phyloP scores from a whole-genome alignment of 441 rosid species.

The Geranium incanum region DNA sequence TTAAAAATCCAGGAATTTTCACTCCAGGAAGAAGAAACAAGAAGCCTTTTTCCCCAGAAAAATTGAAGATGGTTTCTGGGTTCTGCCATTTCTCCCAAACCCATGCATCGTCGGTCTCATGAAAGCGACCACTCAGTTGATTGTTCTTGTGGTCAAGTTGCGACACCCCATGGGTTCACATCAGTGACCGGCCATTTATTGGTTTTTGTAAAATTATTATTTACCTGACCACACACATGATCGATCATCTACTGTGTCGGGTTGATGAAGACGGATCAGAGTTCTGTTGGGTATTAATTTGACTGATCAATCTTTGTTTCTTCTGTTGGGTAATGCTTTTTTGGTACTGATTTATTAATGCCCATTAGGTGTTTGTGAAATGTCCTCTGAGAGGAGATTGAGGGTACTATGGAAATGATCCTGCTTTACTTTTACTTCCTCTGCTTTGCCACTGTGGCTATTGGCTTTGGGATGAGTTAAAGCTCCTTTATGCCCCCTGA shows the following conservation, averaged over 20 bases:
- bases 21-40: conserved; percentile 2
- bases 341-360: conserved; percentile 4
- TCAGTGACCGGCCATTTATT: conserved; percentile 5
- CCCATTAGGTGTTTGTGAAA: conserved; percentile 8
- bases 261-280: not conserved
- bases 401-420: not conserved
- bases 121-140: conserved; percentile 22
- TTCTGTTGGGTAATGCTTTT: conserved; percentile 1
- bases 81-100: not conserved
- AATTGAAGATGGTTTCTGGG: conserved; percentile 9
- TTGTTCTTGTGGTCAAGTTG: conserved; percentile 25
- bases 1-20: not conserved
- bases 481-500: conserved; percentile 27
- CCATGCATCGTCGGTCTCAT: conserved; percentile 6
- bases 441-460: conserved; percentile 24
- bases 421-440: conserved; percentile 8
- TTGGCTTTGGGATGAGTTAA: conserved; percentile 29
- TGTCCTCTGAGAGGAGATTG: not conserved
- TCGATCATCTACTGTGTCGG: not conserved
- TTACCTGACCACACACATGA: conserved; percentile 1
- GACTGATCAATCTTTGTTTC: not conserved
- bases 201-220: not conserved
- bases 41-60: not conserved
- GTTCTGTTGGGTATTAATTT: conserved; percentile 1
- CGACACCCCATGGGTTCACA: conserved; percentile 18